Evolutionary conservation across 75 land plant species (phyloP), one percentile per base, ranked within the genome.

Genomic region (Sequoia sempervirens): DNA sequence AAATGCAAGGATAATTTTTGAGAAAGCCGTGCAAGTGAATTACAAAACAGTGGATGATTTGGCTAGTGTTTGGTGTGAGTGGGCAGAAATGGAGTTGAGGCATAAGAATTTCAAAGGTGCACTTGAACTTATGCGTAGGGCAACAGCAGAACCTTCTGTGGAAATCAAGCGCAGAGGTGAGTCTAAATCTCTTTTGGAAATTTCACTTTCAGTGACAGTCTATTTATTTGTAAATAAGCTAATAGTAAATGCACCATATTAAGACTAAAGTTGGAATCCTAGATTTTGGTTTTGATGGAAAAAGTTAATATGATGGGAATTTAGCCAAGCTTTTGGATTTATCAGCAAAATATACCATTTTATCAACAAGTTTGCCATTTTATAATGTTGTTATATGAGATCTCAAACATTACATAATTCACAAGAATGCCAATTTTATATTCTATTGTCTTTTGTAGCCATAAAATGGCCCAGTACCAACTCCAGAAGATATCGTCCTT

Each of bases 41-140:
- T 97, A 89, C 85, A 97, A 93, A 84, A 84, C 96, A 58, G 96
- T 97, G 41, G 99, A 97, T 88, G 90, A 97, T 84, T 86, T 97
- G 80, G 99, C 98, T 0, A 94, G 91, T 85, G 86, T 97, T 26
- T 97, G 96, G 96, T 94, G 98, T 85, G 98, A 93, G 81, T 97
- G 98, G 97, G 96, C 97, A 2, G 99, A 97, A 85, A 95, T 95
- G 95, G 97, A 95, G 86, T 81, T 97, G 53, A 91, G 96, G 86
- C 98, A 95, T 79, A 92, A 94, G 58, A 93, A 93, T 58, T 94
- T 94, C 68, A 90, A 91, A 75, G 90, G 89, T n/a, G 99, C 99
- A n/a, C 72, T 90, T 41, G 95, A 91, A 66, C 88, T 97, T 72
- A 90, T 97, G 92, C 84, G 89, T 37, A 84, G 94, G 5, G 99